Conservation (phyloP, 1,139 yeast genomes). For the Hansenula sp. region DNA sequence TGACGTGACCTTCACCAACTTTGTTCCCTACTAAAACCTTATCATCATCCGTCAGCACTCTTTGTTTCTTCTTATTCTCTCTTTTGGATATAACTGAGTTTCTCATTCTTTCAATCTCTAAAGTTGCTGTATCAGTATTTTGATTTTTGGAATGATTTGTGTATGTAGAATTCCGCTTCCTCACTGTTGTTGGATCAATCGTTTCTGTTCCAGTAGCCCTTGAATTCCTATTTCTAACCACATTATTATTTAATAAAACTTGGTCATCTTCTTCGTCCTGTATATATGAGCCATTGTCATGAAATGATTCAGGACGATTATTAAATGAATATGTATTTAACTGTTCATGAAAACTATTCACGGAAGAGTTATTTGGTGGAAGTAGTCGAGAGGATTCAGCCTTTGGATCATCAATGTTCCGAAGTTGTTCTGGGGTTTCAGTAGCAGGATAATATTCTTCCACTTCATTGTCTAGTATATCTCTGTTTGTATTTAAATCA, state of each 20-base stretch:
- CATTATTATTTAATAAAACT: slow-evolving; percentile 14
- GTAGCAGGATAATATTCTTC: neutral
- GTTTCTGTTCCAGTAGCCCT: slow-evolving; percentile 9
- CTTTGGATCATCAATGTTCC: slow-evolving; percentile 3
- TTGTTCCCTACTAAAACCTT: slow-evolving; percentile 69
- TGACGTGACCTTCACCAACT: slow-evolving; percentile 88
- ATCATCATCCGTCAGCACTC: slow-evolving; percentile 19
- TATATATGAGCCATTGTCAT: slow-evolving; percentile 16
- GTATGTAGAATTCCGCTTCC: slow-evolving; percentile 11
- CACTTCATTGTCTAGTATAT: neutral
- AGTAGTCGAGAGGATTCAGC: slow-evolving; percentile 4
- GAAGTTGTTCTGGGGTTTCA: neutral
- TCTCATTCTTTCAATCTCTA: slow-evolving; percentile 41
- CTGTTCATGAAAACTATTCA: slow-evolving; percentile 3
- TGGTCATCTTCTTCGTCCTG: slow-evolving; percentile 17
- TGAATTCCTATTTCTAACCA: slow-evolving; percentile 10
- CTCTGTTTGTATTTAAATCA: too few relatives aligned
- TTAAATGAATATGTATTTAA: slow-evolving; percentile 4
- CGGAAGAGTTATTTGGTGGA: neutral
- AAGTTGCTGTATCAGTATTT: slow-evolving; percentile 27
- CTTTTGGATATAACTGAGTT: slow-evolving; percentile 29
- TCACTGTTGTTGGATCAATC: neutral
- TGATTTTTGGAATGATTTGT: slow-evolving; percentile 7
- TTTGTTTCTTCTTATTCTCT: slow-evolving; percentile 28
- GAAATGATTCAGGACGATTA: neutral